Evolutionary conservation across 2,329 filamentous ascomycete species (phyloP).

Genomic region (Neonectria ditissima): DNA sequence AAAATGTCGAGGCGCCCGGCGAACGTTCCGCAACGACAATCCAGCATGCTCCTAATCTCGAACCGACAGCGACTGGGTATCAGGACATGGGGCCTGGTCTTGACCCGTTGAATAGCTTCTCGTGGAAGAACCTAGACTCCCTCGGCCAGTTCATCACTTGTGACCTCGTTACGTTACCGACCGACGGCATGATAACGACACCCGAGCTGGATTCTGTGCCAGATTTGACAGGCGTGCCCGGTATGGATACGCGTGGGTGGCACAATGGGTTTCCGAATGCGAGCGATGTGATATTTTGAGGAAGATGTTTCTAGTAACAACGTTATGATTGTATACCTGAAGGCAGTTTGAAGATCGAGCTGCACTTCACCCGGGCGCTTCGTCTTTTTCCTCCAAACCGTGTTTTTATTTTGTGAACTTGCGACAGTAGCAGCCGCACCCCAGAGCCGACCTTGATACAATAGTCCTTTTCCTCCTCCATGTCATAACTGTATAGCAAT

Average conservation of each 20-base stretch:
- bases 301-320: no score
- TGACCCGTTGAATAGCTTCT: conserved; percentile 67
- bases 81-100: conserved; percentile 47
- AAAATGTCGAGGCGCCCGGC: conserved; percentile 12
- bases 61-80: conserved; percentile 11
- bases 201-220: neutral
- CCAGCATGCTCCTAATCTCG: conserved; percentile 2
- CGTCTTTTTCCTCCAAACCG: no score
- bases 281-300: conserved; percentile 4
- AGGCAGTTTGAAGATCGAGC: no score
- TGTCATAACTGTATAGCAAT: no score
- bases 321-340: no score
- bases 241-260: neutral
- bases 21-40: conserved; percentile 2
- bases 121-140: conserved; percentile 71
- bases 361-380: no score
- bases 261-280: neutral
- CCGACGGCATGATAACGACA: conserved; percentile 2
- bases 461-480: no score
- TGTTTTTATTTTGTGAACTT: no score
- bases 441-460: no score
- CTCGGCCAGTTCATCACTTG: conserved; percentile 64
- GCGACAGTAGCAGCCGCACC: no score
- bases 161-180: neutral
- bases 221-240: neutral